These are phyloP conservation scores for Rubia peregrina DNA, from an alignment of 305 asterid genomes.

Conservation along the genomic window DNA sequence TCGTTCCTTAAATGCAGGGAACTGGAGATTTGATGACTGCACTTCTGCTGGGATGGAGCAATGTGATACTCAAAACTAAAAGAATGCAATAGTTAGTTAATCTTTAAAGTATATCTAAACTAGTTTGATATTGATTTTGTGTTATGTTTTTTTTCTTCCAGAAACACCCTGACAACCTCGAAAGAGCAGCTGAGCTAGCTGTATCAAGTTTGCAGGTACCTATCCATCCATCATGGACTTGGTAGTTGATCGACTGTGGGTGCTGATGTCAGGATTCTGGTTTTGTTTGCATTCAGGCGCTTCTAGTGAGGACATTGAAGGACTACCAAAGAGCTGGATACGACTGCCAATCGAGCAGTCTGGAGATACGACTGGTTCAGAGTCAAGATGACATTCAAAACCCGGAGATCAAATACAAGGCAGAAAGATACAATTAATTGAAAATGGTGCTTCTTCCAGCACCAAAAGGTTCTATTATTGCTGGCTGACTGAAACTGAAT, in stretches of 20 bases:
- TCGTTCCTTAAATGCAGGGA: slow-evolving; percentile 51
- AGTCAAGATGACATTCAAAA: slow-evolving; percentile 81
- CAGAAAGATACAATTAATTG: slow-evolving; percentile 45
- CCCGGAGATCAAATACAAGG: slow-evolving; percentile 73
- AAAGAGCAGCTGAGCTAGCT: slow-evolving; percentile 81
- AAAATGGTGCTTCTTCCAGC: background rate
- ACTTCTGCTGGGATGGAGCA: slow-evolving; percentile 96
- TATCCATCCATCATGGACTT: background rate
- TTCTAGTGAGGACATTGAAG: slow-evolving; percentile 61
- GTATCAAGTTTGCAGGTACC: slow-evolving; percentile 89
- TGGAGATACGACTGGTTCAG: slow-evolving; percentile 91
- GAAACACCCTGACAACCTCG: slow-evolving; percentile 81
- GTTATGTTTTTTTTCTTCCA: slow-evolving; percentile 25
- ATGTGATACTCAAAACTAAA: slow-evolving; percentile 43
- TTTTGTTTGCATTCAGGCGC: slow-evolving; percentile 45
- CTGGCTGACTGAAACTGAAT: background rate
- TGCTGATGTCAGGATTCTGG: background rate
- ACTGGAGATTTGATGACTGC: slow-evolving; percentile 96
- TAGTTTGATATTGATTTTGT: slow-evolving; percentile 19
- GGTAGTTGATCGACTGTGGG: background rate
- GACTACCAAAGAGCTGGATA: slow-evolving; percentile 77
- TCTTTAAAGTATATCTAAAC: slow-evolving; percentile 10
- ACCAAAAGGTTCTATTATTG: too few species aligned
- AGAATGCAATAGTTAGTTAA: background rate
- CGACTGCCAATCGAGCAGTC: slow-evolving; percentile 72